phyloP scores from a whole-genome alignment of 148 eudicot genomes.

The Rheum nobile region DNA sequence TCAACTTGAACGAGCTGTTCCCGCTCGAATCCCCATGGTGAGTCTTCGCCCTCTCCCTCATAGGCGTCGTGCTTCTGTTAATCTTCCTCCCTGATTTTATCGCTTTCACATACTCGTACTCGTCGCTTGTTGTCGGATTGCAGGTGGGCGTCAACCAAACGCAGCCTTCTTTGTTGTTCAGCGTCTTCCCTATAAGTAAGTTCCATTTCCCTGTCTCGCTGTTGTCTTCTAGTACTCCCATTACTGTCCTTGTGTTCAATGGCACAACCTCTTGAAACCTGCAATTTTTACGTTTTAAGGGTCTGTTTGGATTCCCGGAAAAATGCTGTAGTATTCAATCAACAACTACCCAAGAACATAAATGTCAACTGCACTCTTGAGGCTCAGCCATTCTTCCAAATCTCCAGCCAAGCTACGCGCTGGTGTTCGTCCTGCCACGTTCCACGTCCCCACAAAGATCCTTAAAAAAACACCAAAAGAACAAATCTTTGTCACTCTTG shows the following conservation, averaged over 20 bases:
- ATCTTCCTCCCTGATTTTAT: slow-evolving; percentile 13
- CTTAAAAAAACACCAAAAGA: slow-evolving; percentile 14
- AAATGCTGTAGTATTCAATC: too few species aligned
- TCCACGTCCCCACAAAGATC: slow-evolving; percentile 62
- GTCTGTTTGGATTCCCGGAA: too few species aligned
- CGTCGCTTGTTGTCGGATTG: slow-evolving; percentile 30
- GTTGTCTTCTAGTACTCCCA: slow-evolving; percentile 38
- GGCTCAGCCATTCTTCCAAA: slow-evolving; percentile 56
- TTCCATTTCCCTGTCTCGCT: slow-evolving; percentile 54
- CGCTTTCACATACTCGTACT: slow-evolving; percentile 20
- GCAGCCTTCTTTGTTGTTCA: slow-evolving; percentile 61
- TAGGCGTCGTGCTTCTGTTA: slow-evolving; percentile 14
- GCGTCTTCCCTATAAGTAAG: slow-evolving; percentile 53
- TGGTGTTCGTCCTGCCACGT: slow-evolving; percentile 60
- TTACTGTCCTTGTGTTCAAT: slow-evolving; percentile 30
- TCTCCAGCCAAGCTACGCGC: slow-evolving; percentile 45
- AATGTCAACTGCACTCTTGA: slow-evolving; percentile 44
- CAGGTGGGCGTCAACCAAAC: slow-evolving; percentile 60
- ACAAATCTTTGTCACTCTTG: background rate
- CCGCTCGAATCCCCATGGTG: slow-evolving; percentile 10
- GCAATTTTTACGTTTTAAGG: slow-evolving; percentile 10
- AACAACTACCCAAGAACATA: slow-evolving; percentile 51
- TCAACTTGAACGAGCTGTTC: slow-evolving; percentile 27
- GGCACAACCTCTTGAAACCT: slow-evolving; percentile 67
- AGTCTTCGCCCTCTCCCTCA: slow-evolving; percentile 24